Evolutionary conservation across 2,329 filamentous ascomycete species (phyloP), one percentile per base, ranked within the genome.

Genomic region (Alternaria dauci): DNA sequence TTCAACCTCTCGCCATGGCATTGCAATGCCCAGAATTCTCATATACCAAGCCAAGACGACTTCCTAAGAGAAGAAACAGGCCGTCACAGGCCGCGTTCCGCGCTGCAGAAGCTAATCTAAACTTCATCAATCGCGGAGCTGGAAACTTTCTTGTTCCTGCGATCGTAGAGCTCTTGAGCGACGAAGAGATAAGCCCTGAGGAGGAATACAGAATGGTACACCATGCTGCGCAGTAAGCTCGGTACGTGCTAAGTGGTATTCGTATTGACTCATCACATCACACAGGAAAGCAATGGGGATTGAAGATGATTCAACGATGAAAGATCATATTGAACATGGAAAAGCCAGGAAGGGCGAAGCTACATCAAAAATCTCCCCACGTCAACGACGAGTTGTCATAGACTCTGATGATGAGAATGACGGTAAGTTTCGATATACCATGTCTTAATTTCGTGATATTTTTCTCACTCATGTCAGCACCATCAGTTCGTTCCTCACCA

Each of bases 241-340:
- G 16, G 8, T 12, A 23, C 36, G 8, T 4, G 0, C 0, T 16
- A 20, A 11, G 5, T 38, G 1, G 8, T 11, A 0, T 5, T 9
- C 25, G 16, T 16, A 41, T 2, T 23, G 2, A 2, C 36, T 52
- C 8, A 25, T 11, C 2, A 26, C n/a, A 1, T 1, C n/a, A 43
- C 3, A 32, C 2, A 43, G 41, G 8, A 42, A 9, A 14, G 51
- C 20, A 25, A 16, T 23, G 18, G 5, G 8, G 6, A 50, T 8
- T 8, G 8, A 50, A n/a, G 9, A 4, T 5, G 8, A 25, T 26
- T 11, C 34, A 2, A 9, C 14, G 2, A 38, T 14, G 8, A 32
- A 2, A 11, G 16, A 14, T 5, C 3, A 9, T 3, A 14, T 38
- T 20, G 20, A 34, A 12, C 26, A 9, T 11, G 34, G 25, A 14